These are phyloP conservation scores for Oryza glumipatula DNA, from an alignment of 176 grass and related monocot species.

Conservation along the genomic window DNA sequence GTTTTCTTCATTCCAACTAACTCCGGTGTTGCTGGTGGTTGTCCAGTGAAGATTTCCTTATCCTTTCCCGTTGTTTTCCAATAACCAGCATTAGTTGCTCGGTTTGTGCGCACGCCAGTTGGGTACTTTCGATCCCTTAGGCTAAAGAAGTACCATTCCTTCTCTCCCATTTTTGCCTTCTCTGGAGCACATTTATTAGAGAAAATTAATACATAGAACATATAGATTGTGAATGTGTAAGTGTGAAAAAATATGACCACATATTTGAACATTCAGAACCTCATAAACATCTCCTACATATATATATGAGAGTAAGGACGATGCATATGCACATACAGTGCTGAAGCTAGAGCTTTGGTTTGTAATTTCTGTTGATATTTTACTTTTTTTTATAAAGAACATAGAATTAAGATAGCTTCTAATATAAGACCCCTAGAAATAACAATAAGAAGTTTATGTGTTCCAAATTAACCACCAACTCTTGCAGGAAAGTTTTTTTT, in stretches of 20 bases:
- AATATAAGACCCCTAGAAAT: not conserved
- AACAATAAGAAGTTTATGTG: not conserved
- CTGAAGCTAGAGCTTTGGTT: not conserved
- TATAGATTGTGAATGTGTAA: not conserved
- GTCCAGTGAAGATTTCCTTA: slow-evolving; percentile 69
- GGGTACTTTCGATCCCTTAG: slow-evolving; percentile 79
- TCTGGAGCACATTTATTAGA: slow-evolving; percentile 32
- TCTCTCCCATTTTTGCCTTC: slow-evolving; percentile 89
- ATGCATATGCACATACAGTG: not conserved
- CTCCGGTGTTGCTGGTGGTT: slow-evolving; percentile 10
- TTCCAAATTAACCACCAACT: not conserved
- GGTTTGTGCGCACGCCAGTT: slow-evolving; percentile 76
- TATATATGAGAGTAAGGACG: not conserved
- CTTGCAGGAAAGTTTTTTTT: not conserved
- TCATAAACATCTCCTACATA: not conserved
- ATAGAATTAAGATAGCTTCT: not conserved
- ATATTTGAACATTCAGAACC: not conserved
- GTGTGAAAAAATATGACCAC: not conserved
- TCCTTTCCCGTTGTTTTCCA: slow-evolving; percentile 94
- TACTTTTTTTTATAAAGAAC: not conserved
- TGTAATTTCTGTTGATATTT: not conserved
- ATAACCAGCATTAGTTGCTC: slow-evolving; percentile 76
- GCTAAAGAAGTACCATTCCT: slow-evolving; percentile 98
- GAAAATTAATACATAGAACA: not conserved
- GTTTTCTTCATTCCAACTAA: slow-evolving; percentile 92